A percentile compares a stretch with the other conserved stretches of the same genome.
These are phyloP conservation scores for Penicillium occitanis DNA, from an alignment of 2,329 filamentous ascomycete species.

Conservation along the genomic window DNA sequence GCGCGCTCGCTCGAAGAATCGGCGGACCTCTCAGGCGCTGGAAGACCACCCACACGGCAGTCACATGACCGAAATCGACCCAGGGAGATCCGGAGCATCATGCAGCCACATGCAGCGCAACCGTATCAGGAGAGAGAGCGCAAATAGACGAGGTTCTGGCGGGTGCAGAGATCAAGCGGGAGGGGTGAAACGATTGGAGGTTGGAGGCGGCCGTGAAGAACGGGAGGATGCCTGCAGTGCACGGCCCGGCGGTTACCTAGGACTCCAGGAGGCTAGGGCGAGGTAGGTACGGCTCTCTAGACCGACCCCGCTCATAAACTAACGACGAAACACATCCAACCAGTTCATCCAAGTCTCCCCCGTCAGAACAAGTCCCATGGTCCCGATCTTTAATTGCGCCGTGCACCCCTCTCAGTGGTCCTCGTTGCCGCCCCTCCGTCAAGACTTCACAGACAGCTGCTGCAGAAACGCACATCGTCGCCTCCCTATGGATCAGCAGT, in stretches of 20 bases:
- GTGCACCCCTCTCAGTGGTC: slow-evolving; percentile 3
- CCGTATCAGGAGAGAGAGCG: slow-evolving; percentile 8
- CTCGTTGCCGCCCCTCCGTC: slow-evolving; percentile 10
- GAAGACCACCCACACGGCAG: slow-evolving; percentile 24
- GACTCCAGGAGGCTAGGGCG: no score
- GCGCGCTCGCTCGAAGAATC: background rate
- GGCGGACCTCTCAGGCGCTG: slow-evolving; percentile 15
- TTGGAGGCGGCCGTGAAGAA: slow-evolving; percentile 16
- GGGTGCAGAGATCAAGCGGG: background rate
- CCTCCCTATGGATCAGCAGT: background rate
- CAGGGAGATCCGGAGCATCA: slow-evolving; percentile 18
- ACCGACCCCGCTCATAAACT: background rate
- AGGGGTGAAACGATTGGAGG: slow-evolving; percentile 20
- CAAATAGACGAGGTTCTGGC: slow-evolving; percentile 8
- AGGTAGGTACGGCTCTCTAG: background rate
- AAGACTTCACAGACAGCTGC: background rate
- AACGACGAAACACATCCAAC: background rate
- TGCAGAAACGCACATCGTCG: background rate
- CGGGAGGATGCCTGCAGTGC: slow-evolving; percentile 14
- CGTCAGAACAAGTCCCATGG: slow-evolving; percentile 9
- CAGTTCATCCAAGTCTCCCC: background rate
- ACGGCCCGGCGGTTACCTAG: slow-evolving; percentile 17
- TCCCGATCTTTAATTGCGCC: slow-evolving; percentile 5
- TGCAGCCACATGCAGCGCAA: slow-evolving; percentile 20
- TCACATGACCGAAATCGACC: slow-evolving; percentile 40